Conservation (phyloP, 1,284 basidiomycete species). For the Caloboletus inedulis region DNA sequence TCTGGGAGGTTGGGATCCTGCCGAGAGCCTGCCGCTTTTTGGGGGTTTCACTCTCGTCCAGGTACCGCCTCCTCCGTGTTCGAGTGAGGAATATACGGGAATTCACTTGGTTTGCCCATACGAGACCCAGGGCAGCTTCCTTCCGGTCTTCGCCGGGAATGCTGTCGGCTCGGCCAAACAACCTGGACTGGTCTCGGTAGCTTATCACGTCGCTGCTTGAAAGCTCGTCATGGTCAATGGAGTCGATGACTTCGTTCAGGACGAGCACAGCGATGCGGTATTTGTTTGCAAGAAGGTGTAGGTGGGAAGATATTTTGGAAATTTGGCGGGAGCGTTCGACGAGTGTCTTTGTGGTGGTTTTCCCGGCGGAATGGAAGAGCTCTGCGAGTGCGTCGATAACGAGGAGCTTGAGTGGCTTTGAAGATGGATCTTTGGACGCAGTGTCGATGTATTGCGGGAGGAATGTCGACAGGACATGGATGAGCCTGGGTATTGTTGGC, state of each 20-base stretch:
- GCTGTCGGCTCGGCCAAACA: conserved; percentile 68
- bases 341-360: conserved; percentile 56
- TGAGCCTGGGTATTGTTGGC: conserved; percentile 60
- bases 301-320: conserved; percentile 57
- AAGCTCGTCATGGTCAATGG: conserved; percentile 44
- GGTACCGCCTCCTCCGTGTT: conserved; percentile 63
- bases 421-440: conserved; percentile 26
- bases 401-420: conserved; percentile 63
- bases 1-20: not conserved
- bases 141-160: conserved; percentile 58
- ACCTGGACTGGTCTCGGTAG: conserved; percentile 73
- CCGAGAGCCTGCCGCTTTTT: conserved; percentile 14
- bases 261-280: conserved; percentile 74
- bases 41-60: conserved; percentile 37
- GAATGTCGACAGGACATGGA: conserved; percentile 60
- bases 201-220: conserved; percentile 20
- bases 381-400: conserved; percentile 83
- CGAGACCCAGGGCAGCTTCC: conserved; percentile 81
- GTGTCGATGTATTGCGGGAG: conserved; percentile 58
- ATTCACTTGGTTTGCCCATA: conserved; percentile 90
- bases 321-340: conserved; percentile 69
- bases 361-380: conserved; percentile 63
- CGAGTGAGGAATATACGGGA: conserved; percentile 77
- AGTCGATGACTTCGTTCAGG: conserved; percentile 84
- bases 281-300: conserved; percentile 65